Base-by-base conservation (phyloP, 306 rosid genomes). In the Rubus idaeus region DNA sequence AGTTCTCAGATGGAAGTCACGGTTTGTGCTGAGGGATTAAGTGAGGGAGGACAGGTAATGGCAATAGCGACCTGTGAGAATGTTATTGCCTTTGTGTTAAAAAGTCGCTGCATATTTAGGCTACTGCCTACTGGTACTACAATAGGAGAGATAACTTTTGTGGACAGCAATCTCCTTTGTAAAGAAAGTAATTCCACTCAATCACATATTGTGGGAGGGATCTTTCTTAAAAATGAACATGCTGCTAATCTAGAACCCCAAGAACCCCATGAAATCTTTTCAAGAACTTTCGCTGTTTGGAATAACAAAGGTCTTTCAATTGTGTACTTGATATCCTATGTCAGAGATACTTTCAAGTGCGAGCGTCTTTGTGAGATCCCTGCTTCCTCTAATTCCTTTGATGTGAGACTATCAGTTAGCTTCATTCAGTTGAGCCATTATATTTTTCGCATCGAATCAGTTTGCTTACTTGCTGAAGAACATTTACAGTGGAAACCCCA, bases 401-500 rank as follows among this genome's bases (percentile, higher is more conserved):
- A 87, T 73, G 68, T 14, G 75, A 84, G 86, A 75, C 78, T 79
- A 60, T 88, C 91, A 37, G 10, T 81, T 75, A 81, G 56, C 75
- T 95, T 89, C 57, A 82, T 73, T 70, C 92, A 87, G 78, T 70
- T 90, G 79, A 78, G 74, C 45, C 60, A 56, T 60, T 80, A 81
- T 81, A 79, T 94, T 82, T 75, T 91, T 41, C 83, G 95, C 52
- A 70, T 88, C 76, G 88, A 90, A 71, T 91, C 98, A 71, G 79
- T 83, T 74, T 86, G 95, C 84, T 71, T 87, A 80, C 81, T 69
- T 68, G 74, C 77, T 55, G 95, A 90, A 83, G 92, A 92, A 67
- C 93, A 96, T 77, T 79, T 78, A 64, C 85, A 80, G 68, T 92
- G 95, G 97, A 90, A 76, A 67, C 97, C 99, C 7, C 81, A 81